Base-by-base conservation (phyloP, 108 stramenopile species). In the Stephanodiscus triporus region DNA sequence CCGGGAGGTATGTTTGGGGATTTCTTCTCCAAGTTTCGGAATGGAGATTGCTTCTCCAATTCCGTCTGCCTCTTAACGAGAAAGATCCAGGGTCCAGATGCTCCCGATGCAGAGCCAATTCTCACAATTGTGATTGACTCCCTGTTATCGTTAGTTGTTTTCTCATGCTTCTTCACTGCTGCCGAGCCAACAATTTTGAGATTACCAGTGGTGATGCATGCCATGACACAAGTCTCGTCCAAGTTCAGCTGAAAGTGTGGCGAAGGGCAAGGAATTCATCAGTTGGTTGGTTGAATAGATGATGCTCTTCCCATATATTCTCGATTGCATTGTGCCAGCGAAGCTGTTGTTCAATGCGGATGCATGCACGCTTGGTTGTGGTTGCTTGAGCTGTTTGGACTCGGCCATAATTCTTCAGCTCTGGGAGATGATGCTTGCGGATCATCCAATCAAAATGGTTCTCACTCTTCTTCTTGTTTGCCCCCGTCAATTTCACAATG, bases 171-270 rank as follows among this genome's bases (percentile, higher is more conserved):
- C 48, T 43, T 64, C 29, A 30, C 30, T 10, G 0, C 24, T 30
- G 63, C 37, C 0, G 8, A 38, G 23, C 48, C 63, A 64, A 42
- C 49, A 27, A 64, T 32, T 1, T 6, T 1, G 9, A 64, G 24
- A 50, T 30, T 50, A 27, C 63, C 38, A 27, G 2, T 3, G 9
- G 6, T 55, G 51, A 45, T 49, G 54, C 40, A 24, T 27, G 4
- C 63, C 61, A 62, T 26, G n/a, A 64, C 36, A 64, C 37, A 64
- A 7, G 63, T 38, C 16, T 64, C 63, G 27, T 50, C 63, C 2
- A 40, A 7, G 26, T 64, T 64, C 51, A 53, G 51, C 19, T 53
- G 51, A 19, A 53, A 53, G 19, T 53, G 51, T 17, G 51, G n/a
- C n/a, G 51, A 0, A 19, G n/a, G 20, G 13, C 20, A 2, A 2